Base-by-base conservation (phyloP, 768 basidiomycete species). In the Rossbeevera mucosa region DNA sequence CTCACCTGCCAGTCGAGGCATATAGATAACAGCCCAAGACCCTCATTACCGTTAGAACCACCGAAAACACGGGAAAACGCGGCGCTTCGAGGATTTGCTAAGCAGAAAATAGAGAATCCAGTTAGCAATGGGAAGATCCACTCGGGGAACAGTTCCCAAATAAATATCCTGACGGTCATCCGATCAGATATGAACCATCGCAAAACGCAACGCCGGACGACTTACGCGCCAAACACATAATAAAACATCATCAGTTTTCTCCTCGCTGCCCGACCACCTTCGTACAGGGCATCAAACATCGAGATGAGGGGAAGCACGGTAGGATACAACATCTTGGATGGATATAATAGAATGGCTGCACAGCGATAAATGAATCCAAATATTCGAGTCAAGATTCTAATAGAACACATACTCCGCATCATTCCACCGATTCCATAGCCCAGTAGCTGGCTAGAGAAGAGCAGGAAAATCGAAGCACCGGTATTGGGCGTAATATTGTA, bases 11-110 rank as follows among this genome's bases (percentile, higher is more conserved):
- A 88, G 58, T 86, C 85, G 43, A 86, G 76, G n/a, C 80, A 80
- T 38, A 87, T 52, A 29, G 77, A 79, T 36, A 81, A 50, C 18
- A 86, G 59, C 0, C 85, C 85, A 36, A 87, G 71, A 0, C 84
- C 85, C 64, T 88, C 85, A 58, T 87, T 88, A 25, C 77, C 83
- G 30, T 79, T 73, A 3, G 78, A 70, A 5, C 86, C 86, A 25
- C 86, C 86, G 53, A 88, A 86, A 0, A 88, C 58, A 25, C 73
- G 68, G 5, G 78, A 72, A 44, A 65, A 56, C 2, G 55, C 21
- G 13, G 62, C 31, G n/a, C 36, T 59, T 13, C 55, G 59, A 40
- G 73, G 64, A 4, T 77, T 80, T 2, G 83, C 75, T 38, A 86
- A 70, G 56, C 85, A 86, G 63, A 85, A 75, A 28, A 85, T 71